A percentile compares a stretch with the other conserved stretches of the same genome.
Evolutionary conservation across 2,329 filamentous ascomycete species (phyloP).

Genomic region (Coleophoma crateriformis): DNA sequence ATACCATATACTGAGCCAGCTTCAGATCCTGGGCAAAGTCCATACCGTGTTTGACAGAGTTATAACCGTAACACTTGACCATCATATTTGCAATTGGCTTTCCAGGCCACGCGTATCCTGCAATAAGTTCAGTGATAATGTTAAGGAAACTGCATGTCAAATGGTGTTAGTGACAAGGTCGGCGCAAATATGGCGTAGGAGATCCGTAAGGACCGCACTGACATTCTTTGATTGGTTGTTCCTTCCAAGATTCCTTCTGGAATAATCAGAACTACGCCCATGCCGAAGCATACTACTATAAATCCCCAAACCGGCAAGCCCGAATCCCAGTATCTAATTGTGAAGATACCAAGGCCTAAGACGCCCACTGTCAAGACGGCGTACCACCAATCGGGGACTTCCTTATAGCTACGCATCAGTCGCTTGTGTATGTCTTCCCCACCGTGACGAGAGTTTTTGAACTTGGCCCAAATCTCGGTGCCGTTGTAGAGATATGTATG

Average conservation of each 20-base stretch:
- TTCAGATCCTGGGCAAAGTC: slow-evolving; percentile 32
- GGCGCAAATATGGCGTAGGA: not conserved
- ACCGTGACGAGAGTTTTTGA: slow-evolving; percentile 11
- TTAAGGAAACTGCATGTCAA: slow-evolving; percentile 44
- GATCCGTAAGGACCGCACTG: not conserved
- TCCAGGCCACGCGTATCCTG: slow-evolving; percentile 63
- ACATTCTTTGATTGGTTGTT: slow-evolving; percentile 44
- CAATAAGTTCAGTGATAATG: slow-evolving; percentile 66
- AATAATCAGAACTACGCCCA: slow-evolving; percentile 51
- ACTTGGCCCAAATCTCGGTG: slow-evolving; percentile 51
- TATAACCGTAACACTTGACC: slow-evolving; percentile 69
- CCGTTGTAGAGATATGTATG: slow-evolving; percentile 65
- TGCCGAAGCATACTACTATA: slow-evolving; percentile 9
- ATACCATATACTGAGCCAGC: slow-evolving; percentile 60
- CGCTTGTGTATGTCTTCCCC: slow-evolving; percentile 44
- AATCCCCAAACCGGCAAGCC: slow-evolving; percentile 10
- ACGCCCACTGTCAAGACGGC: slow-evolving; percentile 4
- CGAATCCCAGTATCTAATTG: slow-evolving; percentile 5
- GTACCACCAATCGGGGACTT: slow-evolving; percentile 54
- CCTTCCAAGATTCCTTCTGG: slow-evolving; percentile 67
- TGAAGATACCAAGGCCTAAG: slow-evolving; percentile 4
- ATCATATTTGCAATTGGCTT: slow-evolving; percentile 69
- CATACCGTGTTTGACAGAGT: slow-evolving; percentile 44
- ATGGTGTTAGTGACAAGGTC: not conserved
- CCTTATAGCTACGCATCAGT: slow-evolving; percentile 48